Evolutionary conservation across 441 rosid species (phyloP).

Genomic region (Pelargonium cotyledonis): DNA sequence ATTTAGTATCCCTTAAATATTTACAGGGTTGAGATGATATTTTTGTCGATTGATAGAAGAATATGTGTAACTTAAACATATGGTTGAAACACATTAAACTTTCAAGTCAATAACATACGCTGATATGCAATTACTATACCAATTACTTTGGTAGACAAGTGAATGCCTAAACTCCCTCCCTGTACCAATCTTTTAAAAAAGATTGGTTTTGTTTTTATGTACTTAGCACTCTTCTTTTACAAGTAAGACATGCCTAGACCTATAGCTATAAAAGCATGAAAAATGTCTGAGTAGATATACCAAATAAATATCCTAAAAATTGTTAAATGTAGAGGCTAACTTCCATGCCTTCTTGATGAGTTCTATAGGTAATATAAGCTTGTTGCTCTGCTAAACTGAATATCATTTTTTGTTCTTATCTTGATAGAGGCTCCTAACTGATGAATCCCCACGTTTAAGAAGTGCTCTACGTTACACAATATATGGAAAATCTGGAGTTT

Average conservation of each 20-base stretch:
- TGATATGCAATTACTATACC: background rate
- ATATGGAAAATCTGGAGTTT: constrained; percentile 84
- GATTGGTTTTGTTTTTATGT: background rate
- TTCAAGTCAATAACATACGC: background rate
- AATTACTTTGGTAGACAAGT: constrained; percentile 1
- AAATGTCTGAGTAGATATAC: background rate
- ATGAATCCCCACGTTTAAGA: constrained; percentile 84
- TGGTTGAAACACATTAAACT: background rate
- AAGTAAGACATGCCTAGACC: background rate
- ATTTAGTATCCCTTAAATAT: background rate
- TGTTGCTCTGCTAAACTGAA: constrained; percentile 1
- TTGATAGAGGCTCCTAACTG: constrained; percentile 82
- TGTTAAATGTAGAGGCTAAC: background rate
- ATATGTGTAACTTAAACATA: background rate
- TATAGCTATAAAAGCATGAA: background rate
- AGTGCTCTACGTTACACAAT: constrained; percentile 87
- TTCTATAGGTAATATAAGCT: constrained; percentile 1
- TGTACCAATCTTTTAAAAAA: background rate
- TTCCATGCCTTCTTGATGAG: background rate
- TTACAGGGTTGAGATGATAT: background rate
- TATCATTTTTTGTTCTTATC: constrained; percentile 9
- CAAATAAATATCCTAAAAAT: constrained; percentile 1
- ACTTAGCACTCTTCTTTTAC: background rate
- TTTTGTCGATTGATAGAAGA: background rate
- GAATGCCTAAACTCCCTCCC: background rate